A percentile compares a stretch with the other conserved stretches of the same genome.
Evolutionary conservation across 1,284 basidiomycete species (phyloP).

Genomic region (Cryptococcus sp.): DNA sequence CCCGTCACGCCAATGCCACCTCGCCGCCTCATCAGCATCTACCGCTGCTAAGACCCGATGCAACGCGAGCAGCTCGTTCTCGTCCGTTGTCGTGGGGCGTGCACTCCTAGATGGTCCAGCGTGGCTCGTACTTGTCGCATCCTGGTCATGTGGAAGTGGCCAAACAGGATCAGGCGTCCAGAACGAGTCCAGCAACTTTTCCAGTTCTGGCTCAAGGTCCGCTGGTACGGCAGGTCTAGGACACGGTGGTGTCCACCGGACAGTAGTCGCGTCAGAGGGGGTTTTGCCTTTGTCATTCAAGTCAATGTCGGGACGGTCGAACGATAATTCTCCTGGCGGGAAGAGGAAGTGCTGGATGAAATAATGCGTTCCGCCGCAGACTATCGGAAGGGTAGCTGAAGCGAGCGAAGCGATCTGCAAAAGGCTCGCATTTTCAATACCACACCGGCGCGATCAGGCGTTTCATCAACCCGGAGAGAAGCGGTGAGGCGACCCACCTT

Average conservation of each 20-base stretch:
- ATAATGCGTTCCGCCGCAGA: conserved; percentile 95
- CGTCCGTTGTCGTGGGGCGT: conserved; percentile 58
- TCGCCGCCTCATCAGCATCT: conserved; percentile 72
- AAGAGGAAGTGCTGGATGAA: conserved; percentile 84
- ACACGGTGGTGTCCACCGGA: conserved; percentile 35
- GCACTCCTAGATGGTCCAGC: conserved; percentile 8
- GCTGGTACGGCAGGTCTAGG: conserved; percentile 46
- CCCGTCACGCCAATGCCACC: conserved; percentile 96
- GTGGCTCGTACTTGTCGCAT: neutral
- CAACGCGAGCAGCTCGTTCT: conserved; percentile 60
- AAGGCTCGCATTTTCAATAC: conserved; percentile 64
- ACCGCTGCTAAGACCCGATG: conserved; percentile 69
- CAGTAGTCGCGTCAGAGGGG: conserved; percentile 7
- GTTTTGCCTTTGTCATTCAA: conserved; percentile 2
- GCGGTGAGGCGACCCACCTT: conserved; percentile 58
- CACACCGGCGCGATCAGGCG: neutral
- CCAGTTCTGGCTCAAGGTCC: conserved; percentile 27
- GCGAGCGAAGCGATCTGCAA: conserved; percentile 56
- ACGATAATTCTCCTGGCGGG: conserved; percentile 69
- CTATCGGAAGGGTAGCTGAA: conserved; percentile 69
- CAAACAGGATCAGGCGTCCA: conserved; percentile 38
- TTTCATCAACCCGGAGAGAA: neutral
- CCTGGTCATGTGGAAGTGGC: conserved; percentile 16
- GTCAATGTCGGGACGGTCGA: conserved; percentile 29
- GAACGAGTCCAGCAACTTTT: conserved; percentile 42